Evolutionary conservation across 176 grass and related monocot species (phyloP).

Genomic region (Avena atlantica): DNA sequence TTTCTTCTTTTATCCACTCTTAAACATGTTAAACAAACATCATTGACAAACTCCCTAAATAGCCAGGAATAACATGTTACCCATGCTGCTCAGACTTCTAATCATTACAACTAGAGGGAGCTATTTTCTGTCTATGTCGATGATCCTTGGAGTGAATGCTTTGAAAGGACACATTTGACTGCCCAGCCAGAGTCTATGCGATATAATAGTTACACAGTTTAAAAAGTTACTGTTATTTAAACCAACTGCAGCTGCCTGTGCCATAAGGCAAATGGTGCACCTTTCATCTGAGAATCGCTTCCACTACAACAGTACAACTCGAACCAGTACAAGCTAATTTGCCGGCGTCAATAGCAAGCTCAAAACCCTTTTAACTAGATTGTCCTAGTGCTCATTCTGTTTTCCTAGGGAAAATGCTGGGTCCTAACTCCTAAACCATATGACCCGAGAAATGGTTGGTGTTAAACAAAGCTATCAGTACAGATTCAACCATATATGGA

Average conservation of each 20-base stretch:
- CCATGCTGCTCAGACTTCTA: not conserved
- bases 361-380: not conserved
- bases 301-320: too few relatives aligned
- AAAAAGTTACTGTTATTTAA: too few relatives aligned
- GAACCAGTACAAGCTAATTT: too few relatives aligned
- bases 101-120: not conserved
- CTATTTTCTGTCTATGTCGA: not conserved
- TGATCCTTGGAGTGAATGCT: not conserved
- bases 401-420: not conserved
- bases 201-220: not conserved
- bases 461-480: not conserved
- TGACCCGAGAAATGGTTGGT: not conserved
- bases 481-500: not conserved
- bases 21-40: slow-evolving; percentile 1
- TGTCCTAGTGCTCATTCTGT: not conserved
- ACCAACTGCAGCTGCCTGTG: too few relatives aligned
- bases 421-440: not conserved
- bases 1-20: not conserved
- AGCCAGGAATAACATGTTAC: not conserved
- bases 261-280: too few relatives aligned
- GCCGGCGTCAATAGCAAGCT: too few relatives aligned
- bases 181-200: not conserved
- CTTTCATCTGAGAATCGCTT: too few relatives aligned
- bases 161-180: not conserved
- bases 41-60: not conserved